Base-by-base conservation (phyloP, 208 protist species). In the Leishmania mexicana region DNA sequence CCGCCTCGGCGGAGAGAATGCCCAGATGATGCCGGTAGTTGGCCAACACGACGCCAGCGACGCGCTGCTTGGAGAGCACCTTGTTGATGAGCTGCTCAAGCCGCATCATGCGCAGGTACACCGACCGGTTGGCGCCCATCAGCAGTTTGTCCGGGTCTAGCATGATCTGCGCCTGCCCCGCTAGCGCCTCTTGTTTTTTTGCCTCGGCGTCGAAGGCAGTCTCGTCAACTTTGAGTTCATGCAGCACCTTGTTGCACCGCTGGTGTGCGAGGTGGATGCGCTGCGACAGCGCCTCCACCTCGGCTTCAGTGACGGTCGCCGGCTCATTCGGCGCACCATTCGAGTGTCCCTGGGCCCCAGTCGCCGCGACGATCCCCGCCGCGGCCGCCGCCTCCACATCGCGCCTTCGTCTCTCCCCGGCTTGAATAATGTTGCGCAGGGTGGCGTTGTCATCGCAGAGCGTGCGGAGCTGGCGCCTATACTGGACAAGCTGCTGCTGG, bases 51-150 rank as follows among this genome's bases (percentile, higher is more conserved):
- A 83, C 83, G 40, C 87, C 76, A 5, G 96, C 93, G 64, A 92
- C 92, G 76, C 96, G 92, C 87, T 98, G 98, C 87, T 98, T 93
- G 40, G 89, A 89, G 53, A 98, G 91, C 0, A 97, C 85, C 17
- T 96, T 94, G 81, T 99, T 94, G 1, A 99, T 84, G 45, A 86
- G 81, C 57, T 97, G 97, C 85, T 99, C 98, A 6, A 99, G 86
- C 21, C 83, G 89, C 53, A 97, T 88, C 70, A 98, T 97, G 58
- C 97, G 89, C 60, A 95, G 86, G 19, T 88, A 89, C 19, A 96
- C 76, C n/a, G 91, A 83, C 3, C 78, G 71, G 60, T 90, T 93
- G 17, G 89, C 90, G 1, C 82, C 79, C n/a, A 83, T 72, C 54
- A 87, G 54, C 53, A 75, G 13, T 35, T 60, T 75, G 1, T 72